A percentile compares a stretch with the other conserved stretches of the same genome.
These are phyloP conservation scores for Penicillium sp. DNA, from an alignment of 2,329 filamentous ascomycete genomes.

Conservation along the genomic window DNA sequence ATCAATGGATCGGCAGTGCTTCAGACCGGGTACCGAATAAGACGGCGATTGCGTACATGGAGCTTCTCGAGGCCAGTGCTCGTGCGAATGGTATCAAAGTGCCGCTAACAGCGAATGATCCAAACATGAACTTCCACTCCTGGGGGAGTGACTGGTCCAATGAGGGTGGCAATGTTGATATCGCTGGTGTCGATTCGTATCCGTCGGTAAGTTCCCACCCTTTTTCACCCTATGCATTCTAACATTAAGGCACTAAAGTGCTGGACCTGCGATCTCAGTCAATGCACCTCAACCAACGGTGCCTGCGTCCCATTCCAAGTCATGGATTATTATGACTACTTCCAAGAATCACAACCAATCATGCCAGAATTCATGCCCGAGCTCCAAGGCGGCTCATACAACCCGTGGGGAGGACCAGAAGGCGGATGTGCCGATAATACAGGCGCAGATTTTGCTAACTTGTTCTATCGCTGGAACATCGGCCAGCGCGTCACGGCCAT, in stretches of 20 bases:
- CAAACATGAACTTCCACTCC: conserved; percentile 55
- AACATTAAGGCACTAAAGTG: conserved; percentile 45
- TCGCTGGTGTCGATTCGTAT: conserved; percentile 30
- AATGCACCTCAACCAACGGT: conserved; percentile 58
- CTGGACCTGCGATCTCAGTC: conserved; percentile 60
- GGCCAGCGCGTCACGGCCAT: conserved; percentile 57
- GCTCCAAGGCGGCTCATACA: conserved; percentile 58
- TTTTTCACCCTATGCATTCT: no score
- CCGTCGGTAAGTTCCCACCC: conserved; percentile 48
- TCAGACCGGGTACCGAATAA: conserved; percentile 46
- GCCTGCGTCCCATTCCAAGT: conserved; percentile 54
- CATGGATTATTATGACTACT: conserved; percentile 47
- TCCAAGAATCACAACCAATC: conserved; percentile 41
- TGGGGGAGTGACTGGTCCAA: conserved; percentile 60
- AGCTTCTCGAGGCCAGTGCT: conserved; percentile 51
- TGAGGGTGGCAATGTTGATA: conserved; percentile 45
- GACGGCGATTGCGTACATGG: conserved; percentile 41
- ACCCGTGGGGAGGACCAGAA: conserved; percentile 59
- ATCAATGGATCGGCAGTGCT: conserved; percentile 35
- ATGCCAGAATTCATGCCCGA: conserved; percentile 54
- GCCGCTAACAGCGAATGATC: conserved; percentile 57
- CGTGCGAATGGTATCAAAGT: conserved; percentile 56
- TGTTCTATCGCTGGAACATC: conserved; percentile 61
- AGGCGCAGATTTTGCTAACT: conserved; percentile 57
- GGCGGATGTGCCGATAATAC: conserved; percentile 53